These are phyloP conservation scores for Massariosphaeria phaeospora DNA, from an alignment of 495 filamentous ascomycete genomes.

Conservation along the genomic window DNA sequence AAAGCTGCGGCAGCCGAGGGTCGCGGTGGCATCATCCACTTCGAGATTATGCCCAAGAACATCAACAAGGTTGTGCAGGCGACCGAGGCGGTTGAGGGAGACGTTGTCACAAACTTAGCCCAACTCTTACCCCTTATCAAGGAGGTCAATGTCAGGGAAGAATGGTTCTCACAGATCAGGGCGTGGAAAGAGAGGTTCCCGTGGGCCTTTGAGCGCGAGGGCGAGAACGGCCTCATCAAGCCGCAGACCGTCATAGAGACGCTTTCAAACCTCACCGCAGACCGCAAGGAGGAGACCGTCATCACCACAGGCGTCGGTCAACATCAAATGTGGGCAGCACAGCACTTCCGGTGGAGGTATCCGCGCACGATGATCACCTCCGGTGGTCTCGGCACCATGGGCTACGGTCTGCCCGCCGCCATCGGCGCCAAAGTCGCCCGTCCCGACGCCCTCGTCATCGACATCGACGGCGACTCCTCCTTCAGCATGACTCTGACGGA, in stretches of 20 bases:
- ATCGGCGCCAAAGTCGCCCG: constrained; percentile 91
- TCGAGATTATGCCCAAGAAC: constrained; percentile 80
- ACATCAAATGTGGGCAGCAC: constrained; percentile 96
- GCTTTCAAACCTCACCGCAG: constrained; percentile 66
- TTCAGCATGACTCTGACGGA: constrained; percentile 95
- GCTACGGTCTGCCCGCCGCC: constrained; percentile 83
- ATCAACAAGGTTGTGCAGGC: constrained; percentile 84
- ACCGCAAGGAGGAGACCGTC: constrained; percentile 72
- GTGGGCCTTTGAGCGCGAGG: constrained; percentile 69
- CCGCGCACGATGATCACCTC: constrained; percentile 87
- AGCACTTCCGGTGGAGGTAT: constrained; percentile 87
- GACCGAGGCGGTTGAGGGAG: constrained; percentile 73
- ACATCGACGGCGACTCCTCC: constrained; percentile 95
- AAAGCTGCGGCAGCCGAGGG: constrained; percentile 62
- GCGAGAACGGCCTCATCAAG: constrained; percentile 69
- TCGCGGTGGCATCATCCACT: constrained; percentile 74
- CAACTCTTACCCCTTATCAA: constrained; percentile 67
- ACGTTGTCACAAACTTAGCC: constrained; percentile 64
- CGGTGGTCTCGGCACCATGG: constrained; percentile 92
- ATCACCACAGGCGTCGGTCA: constrained; percentile 91
- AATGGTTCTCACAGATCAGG: constrained; percentile 84
- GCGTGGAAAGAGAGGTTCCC: constrained; percentile 85
- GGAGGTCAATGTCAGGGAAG: constrained; percentile 57
- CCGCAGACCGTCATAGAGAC: constrained; percentile 82
- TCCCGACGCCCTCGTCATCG: constrained; percentile 79